Evolutionary conservation across 257 asterid species (phyloP).

Genomic region (Fraxinus cuspidata): DNA sequence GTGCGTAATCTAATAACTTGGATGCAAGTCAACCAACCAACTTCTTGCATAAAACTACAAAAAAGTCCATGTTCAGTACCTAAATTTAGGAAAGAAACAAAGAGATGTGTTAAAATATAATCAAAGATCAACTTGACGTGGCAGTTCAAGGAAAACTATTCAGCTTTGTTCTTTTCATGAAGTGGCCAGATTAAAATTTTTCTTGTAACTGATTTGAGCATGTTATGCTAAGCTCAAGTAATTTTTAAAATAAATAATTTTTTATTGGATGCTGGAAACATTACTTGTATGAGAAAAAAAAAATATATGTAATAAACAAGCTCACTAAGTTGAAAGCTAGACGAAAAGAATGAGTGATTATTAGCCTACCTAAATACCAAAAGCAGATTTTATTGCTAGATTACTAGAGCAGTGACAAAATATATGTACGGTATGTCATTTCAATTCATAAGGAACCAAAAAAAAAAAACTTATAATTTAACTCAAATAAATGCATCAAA

Average conservation of each 20-base stretch:
- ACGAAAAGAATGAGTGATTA: neutral
- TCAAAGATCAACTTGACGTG: conserved; percentile 6
- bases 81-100: neutral
- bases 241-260: neutral
- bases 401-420: neutral
- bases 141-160: neutral
- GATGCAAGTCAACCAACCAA: conserved; percentile 1
- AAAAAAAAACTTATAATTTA: too few species aligned
- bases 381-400: neutral
- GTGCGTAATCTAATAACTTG: neutral
- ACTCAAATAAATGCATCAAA: too few species aligned
- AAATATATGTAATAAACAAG: neutral
- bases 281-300: neutral
- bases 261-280: neutral
- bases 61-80: neutral
- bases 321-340: neutral
- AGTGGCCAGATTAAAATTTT: neutral
- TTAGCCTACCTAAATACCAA: neutral
- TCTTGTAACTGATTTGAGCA: neutral
- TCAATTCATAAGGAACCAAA: neutral
- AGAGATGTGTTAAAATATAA: neutral
- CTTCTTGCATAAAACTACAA: conserved; percentile 3
- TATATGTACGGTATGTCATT: neutral
- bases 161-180: neutral
- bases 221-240: neutral